A percentile compares a stretch with the other conserved stretches of the same genome.
Conservation (phyloP, 1,139 yeast species). For the Pneumocystis wakefieldiae region DNA sequence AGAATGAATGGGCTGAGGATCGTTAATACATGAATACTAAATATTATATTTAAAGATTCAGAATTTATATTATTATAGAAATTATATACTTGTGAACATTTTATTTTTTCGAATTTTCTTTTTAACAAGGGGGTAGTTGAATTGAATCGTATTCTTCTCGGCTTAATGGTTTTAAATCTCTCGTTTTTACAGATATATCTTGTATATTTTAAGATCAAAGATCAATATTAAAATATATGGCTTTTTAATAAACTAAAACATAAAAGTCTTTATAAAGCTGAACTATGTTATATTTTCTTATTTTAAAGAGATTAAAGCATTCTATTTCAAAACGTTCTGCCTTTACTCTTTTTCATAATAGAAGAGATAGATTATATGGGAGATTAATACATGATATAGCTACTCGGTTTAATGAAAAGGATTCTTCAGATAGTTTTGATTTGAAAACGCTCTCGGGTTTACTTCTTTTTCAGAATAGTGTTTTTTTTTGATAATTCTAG, state of each 20-base stretch:
- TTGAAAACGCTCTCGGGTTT: background rate
- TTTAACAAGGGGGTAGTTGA: background rate
- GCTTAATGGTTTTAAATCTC: background rate
- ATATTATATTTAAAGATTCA: conserved; percentile 24
- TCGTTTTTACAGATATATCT: background rate
- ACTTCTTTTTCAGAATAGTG: background rate
- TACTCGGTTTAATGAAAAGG: background rate
- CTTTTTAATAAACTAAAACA: too few species aligned
- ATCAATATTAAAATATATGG: background rate
- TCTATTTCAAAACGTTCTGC: too few species aligned
- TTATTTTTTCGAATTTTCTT: background rate
- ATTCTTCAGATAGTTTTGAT: background rate
- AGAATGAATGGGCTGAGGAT: conserved; percentile 99
- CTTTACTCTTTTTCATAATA: too few species aligned
- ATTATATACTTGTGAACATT: background rate
- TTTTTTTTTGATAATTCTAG: background rate
- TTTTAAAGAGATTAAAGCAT: too few species aligned
- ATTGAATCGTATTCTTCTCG: background rate
- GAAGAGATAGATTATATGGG: too few species aligned
- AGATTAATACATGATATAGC: too few species aligned
- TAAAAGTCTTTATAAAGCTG: too few species aligned
- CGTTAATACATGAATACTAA: conserved; percentile 33
- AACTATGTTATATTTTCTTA: too few species aligned
- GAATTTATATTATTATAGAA: background rate
- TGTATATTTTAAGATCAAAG: background rate